These are phyloP conservation scores for Arctium minus DNA, from an alignment of 129 eudicot genomes.

Conservation along the genomic window DNA sequence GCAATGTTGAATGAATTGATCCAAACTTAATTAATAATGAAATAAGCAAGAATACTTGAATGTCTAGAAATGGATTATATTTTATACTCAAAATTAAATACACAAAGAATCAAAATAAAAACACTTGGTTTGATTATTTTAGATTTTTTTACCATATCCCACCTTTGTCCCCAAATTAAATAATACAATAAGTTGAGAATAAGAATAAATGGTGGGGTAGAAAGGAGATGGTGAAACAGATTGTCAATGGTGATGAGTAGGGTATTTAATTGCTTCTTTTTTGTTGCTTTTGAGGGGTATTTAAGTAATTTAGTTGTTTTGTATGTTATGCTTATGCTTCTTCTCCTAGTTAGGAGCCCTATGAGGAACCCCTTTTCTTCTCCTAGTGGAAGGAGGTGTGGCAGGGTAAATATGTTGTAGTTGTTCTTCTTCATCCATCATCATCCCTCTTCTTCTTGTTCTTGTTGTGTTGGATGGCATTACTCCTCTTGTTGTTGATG, in stretches of 20 bases:
- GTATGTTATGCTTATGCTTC: slow-evolving; percentile 6
- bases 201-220: slow-evolving; percentile 18
- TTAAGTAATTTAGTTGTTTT: slow-evolving; percentile 26
- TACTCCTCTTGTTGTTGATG: slow-evolving; percentile 23
- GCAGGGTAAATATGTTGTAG: slow-evolving; percentile 54
- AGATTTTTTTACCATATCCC: slow-evolving; percentile 5
- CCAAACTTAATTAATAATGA: not conserved
- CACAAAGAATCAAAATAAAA: slow-evolving; percentile 18
- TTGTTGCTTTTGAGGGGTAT: slow-evolving; percentile 2
- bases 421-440: slow-evolving; percentile 31
- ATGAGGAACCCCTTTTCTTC: slow-evolving; percentile 95
- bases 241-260: slow-evolving; percentile 33
- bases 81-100: slow-evolving; percentile 1
- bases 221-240: slow-evolving; percentile 6
- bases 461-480: slow-evolving; percentile 18
- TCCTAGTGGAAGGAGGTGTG: slow-evolving; percentile 61
- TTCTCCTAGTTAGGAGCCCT: slow-evolving; percentile 38
- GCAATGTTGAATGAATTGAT: not conserved
- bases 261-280: slow-evolving; percentile 2
- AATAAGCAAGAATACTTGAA: not conserved
- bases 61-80: not conserved
- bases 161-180: slow-evolving; percentile 19
- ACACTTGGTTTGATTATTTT: slow-evolving; percentile 23
- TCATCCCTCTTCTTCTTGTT: slow-evolving; percentile 26
- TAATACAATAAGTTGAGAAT: slow-evolving; percentile 11